Base-by-base conservation (phyloP, 331 rosid genomes). In the Malus hybrid region DNA sequence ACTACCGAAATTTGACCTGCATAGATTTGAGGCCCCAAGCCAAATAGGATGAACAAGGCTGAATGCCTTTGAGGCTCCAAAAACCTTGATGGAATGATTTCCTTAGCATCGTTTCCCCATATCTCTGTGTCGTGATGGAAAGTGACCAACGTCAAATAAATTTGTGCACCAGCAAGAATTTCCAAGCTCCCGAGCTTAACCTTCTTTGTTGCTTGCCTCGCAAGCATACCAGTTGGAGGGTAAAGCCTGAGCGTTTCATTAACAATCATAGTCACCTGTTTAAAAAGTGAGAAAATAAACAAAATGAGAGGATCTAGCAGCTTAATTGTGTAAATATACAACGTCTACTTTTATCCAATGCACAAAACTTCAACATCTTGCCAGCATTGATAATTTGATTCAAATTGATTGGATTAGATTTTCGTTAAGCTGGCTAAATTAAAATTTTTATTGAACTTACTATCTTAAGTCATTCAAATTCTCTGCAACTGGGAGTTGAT, bases 221-320 rank as follows among this genome's bases (percentile, higher is more conserved):
- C 77, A 55, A 87, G 13, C 84, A 86, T 81, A 34, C 73, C 76
- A 2, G 87, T 87, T 0, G 92, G 92, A 68, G 98, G 85, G 74
- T 91, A 91, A 46, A 93, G 96, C 73, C 98, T 75, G 64, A 91
- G 88, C 5, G 90, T 82, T 84, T 93, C 97, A 36, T 87, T 89
- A 20, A 93, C 72, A 69, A 91, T 87, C 96, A 91, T 77, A 65
- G 75, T 80, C 19, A 89, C 82, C 90, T 88, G 86, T 71, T 71
- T 22, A 46, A 61, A 36, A 81, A 34, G 66, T 80, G 54, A 52
- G 7, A 56, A 33, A 84, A 44, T 52, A 62, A 18, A 10, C 62
- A 67, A 19, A 6, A 67, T 52, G 24, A 4, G 28, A 34, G 74
- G 24, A 70, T 31, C 42, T 10, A 59, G 7, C 76, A 7, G n/a